Percentiles rank a stretch among this genome's conserved stretches.
These are phyloP conservation scores for Tulasnella sp. DNA, from an alignment of 768 basidiomycete species.

Conservation along the genomic window DNA sequence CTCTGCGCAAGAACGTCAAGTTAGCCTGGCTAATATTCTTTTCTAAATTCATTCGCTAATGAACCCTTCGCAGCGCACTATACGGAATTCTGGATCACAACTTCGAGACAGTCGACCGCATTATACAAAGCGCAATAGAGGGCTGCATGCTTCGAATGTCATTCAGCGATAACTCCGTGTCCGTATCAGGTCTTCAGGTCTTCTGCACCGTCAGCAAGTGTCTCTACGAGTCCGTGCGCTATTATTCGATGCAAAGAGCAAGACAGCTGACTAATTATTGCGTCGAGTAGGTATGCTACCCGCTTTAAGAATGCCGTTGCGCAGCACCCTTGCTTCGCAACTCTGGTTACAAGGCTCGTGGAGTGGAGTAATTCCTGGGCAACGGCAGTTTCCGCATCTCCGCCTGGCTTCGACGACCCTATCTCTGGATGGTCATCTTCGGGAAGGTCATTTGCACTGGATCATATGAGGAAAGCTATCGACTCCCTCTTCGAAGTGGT, in stretches of 20 bases:
- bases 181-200: slow-evolving; percentile 42
- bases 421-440: slow-evolving; percentile 25
- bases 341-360: slow-evolving; percentile 38
- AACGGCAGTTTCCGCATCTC: slow-evolving; percentile 32
- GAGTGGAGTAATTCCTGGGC: slow-evolving; percentile 46
- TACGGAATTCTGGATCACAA: not conserved
- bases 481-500: slow-evolving; percentile 38
- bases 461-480: slow-evolving; percentile 33
- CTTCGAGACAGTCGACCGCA: not conserved
- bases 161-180: not conserved
- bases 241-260: not conserved
- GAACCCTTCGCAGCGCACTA: not conserved
- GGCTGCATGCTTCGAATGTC: not conserved
- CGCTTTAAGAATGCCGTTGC: slow-evolving; percentile 52
- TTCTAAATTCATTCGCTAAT: too few relatives aligned
- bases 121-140: not conserved
- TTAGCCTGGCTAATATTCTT: not conserved
- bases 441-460: slow-evolving; percentile 36
- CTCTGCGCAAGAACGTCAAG: not conserved
- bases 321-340: slow-evolving; percentile 39
- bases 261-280: not conserved
- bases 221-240: slow-evolving; percentile 43
- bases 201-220: slow-evolving; percentile 42
- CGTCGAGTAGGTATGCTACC: slow-evolving; percentile 39
- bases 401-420: slow-evolving; percentile 42